Conservation (phyloP, 2,329 filamentous ascomycete genomes). For the Rasamsonia emersonii region DNA sequence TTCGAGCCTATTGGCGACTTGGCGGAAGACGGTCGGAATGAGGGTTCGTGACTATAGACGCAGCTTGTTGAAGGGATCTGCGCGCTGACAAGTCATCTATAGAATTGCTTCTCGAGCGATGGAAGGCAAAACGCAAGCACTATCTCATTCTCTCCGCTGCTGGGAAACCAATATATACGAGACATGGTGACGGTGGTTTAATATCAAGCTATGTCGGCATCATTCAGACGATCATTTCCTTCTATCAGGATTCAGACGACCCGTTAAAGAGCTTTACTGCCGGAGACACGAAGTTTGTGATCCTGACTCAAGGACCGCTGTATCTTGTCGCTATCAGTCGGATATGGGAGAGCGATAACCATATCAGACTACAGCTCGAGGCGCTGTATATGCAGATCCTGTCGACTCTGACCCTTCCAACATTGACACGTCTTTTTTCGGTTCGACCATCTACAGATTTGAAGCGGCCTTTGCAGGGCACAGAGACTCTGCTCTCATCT, state of each 20-base stretch:
- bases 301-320: slow-evolving; percentile 74
- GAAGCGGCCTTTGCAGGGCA: slow-evolving; percentile 79
- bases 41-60: slow-evolving; percentile 38
- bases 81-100: slow-evolving; percentile 13
- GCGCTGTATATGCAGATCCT: slow-evolving; percentile 97
- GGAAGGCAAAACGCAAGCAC: slow-evolving; percentile 92
- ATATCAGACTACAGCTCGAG: slow-evolving; percentile 80
- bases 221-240: slow-evolving; percentile 94
- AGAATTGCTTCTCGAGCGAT: slow-evolving; percentile 54
- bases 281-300: slow-evolving; percentile 75
- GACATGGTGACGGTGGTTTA: slow-evolving; percentile 81
- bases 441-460: slow-evolving; percentile 90
- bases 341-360: slow-evolving; percentile 82
- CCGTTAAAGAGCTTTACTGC: slow-evolving; percentile 76
- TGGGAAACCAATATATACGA: slow-evolving; percentile 93
- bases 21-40: slow-evolving; percentile 44
- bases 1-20: slow-evolving; percentile 63
- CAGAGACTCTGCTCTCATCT: slow-evolving; percentile 81
- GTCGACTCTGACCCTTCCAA: slow-evolving; percentile 85
- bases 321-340: slow-evolving; percentile 91
- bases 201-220: slow-evolving; percentile 93
- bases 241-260: slow-evolving; percentile 76
- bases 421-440: slow-evolving; percentile 76
- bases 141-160: slow-evolving; percentile 94
- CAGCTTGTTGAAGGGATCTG: neutral